Evolutionary conservation across 2,329 filamentous ascomycete genomes (phyloP).

Genomic region (Colletotrichum higginsianum): DNA sequence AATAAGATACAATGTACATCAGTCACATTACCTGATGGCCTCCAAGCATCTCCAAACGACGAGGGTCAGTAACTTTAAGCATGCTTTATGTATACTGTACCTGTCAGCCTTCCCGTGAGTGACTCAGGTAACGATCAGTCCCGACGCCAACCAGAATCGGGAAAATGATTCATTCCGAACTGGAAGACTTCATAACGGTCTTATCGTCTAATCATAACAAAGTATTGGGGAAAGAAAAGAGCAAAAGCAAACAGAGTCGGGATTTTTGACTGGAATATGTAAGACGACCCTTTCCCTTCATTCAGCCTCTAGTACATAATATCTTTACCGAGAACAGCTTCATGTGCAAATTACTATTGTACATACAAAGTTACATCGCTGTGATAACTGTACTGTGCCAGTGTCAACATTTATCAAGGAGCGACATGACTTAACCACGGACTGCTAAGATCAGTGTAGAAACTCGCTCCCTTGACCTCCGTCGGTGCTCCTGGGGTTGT

Average conservation of each 20-base stretch:
- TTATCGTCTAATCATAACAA: neutral
- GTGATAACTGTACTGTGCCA: neutral
- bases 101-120: neutral
- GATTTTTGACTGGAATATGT: neutral
- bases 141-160: too few species aligned
- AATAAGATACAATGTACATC: too few species aligned
- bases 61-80: neutral
- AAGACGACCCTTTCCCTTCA: neutral
- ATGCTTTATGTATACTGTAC: neutral
- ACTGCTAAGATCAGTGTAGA: conserved; percentile 60
- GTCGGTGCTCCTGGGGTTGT: conserved; percentile 57
- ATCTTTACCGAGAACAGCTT: neutral
- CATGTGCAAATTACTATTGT: neutral
- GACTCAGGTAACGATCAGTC: neutral
- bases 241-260: neutral
- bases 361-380: neutral
- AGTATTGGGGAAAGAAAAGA: neutral
- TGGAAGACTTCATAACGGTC: too few species aligned
- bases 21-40: neutral
- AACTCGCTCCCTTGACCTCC: conserved; percentile 62
- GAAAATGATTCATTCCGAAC: too few species aligned
- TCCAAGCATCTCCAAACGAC: neutral
- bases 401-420: conserved; percentile 2
- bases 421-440: conserved; percentile 33
- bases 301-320: neutral